These are phyloP conservation scores for Fusarium caatingaense DNA, from an alignment of 2,329 filamentous ascomycete genomes.

Conservation along the genomic window DNA sequence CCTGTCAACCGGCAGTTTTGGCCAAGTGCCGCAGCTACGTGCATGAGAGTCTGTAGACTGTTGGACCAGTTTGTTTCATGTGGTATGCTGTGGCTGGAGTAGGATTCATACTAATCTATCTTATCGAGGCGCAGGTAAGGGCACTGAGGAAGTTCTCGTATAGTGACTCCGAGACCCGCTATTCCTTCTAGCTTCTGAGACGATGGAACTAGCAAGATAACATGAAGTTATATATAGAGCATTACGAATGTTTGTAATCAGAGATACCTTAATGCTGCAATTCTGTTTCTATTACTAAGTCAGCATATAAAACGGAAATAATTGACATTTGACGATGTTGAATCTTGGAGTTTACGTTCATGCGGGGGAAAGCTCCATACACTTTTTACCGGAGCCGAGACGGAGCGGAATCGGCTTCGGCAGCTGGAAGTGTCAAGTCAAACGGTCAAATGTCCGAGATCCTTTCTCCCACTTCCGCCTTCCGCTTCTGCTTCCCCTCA, in stretches of 20 bases:
- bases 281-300: too few species aligned
- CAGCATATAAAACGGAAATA: constrained; percentile 6
- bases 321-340: not conserved
- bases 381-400: constrained; percentile 27
- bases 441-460: constrained; percentile 4
- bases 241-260: not conserved
- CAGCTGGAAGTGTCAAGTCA: constrained; percentile 16
- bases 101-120: not conserved
- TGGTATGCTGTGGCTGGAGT: not conserved
- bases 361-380: constrained; percentile 10
- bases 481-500: constrained; percentile 24
- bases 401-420: constrained; percentile 29
- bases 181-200: not conserved
- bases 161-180: not conserved
- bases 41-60: not conserved
- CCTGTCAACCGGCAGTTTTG: constrained; percentile 3
- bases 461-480: not conserved
- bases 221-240: not conserved
- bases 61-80: not conserved
- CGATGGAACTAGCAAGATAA: not conserved
- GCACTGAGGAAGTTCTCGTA: not conserved
- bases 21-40: not conserved
- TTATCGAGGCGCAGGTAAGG: too few species aligned
- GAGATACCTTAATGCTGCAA: not conserved
- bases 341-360: not conserved